Evolutionary conservation across 2,329 filamentous ascomycete species (phyloP).

Genomic region (Sphaerulina populicola): DNA sequence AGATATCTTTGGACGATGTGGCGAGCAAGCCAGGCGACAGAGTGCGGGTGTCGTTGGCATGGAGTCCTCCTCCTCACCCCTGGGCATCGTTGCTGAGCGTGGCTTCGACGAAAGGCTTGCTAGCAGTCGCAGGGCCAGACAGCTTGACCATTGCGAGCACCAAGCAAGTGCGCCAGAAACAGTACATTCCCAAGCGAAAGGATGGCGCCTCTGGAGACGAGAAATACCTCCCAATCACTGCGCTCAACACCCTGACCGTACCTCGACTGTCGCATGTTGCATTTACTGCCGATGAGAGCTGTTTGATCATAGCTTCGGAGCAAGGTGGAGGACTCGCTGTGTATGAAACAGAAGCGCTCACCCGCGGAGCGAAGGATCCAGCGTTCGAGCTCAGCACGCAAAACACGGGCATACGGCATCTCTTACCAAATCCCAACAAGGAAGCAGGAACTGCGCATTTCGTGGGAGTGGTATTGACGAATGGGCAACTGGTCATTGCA

Average conservation of each 20-base stretch:
- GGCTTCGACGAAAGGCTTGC: conserved; percentile 67
- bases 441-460: conserved; percentile 55
- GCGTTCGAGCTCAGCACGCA: conserved; percentile 71
- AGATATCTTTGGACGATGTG: conserved; percentile 70
- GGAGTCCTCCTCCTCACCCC: conserved; percentile 57
- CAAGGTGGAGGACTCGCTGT: conserved; percentile 72
- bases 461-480: conserved; percentile 69
- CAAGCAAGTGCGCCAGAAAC: conserved; percentile 66
- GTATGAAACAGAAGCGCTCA: conserved; percentile 64
- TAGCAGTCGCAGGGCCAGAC: conserved; percentile 82
- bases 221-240: conserved; percentile 41
- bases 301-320: conserved; percentile 74
- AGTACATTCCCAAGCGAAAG: conserved; percentile 41
- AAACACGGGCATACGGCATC: conserved; percentile 60
- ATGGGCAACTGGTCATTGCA: conserved; percentile 75
- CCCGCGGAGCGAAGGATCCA: conserved; percentile 57
- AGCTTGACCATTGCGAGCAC: conserved; percentile 68
- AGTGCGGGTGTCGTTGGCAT: conserved; percentile 4
- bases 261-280: conserved; percentile 77
- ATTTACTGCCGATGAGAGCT: conserved; percentile 84
- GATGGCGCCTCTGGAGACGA: conserved; percentile 35
- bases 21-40: conserved; percentile 34
- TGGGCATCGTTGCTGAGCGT: conserved; percentile 78
- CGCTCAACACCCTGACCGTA: conserved; percentile 55
- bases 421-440: conserved; percentile 69